A percentile compares a stretch with the other conserved stretches of the same genome.
Evolutionary conservation across 345 rosid genomes (phyloP).

Genomic region (Eucalyptus pauciflora): DNA sequence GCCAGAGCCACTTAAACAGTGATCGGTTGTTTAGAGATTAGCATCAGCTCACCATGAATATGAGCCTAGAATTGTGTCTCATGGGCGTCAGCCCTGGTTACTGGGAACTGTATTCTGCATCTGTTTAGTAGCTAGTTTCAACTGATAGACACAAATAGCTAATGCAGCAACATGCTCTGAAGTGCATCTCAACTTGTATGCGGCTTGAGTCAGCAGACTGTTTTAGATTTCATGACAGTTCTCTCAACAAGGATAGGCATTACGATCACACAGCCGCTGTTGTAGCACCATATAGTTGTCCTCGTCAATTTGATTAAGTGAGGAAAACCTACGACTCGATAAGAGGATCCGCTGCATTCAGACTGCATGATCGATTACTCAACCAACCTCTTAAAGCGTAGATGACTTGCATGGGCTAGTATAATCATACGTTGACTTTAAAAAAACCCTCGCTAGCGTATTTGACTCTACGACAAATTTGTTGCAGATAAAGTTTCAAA

Average conservation of each 20-base stretch:
- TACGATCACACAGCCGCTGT: neutral
- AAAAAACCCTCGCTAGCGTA: neutral
- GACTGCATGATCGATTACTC: neutral
- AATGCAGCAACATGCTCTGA: neutral
- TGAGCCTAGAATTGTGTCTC: neutral
- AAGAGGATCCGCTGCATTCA: neutral
- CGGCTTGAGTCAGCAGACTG: neutral
- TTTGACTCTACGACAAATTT: neutral
- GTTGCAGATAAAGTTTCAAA: neutral
- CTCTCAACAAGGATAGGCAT: neutral
- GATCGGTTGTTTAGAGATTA: neutral
- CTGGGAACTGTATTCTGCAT: neutral
- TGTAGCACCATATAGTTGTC: neutral
- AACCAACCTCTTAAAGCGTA: neutral
- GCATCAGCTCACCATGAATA: neutral
- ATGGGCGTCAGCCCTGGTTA: neutral
- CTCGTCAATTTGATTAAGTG: neutral
- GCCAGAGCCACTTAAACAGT: neutral
- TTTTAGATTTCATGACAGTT: neutral
- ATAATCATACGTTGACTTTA: neutral
- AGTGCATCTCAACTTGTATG: neutral
- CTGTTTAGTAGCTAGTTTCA: neutral
- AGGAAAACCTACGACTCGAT: neutral
- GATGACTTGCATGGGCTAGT: neutral
- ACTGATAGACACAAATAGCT: neutral